Conservation (phyloP, 139 green algal species). For the Coccomyxa sp. region DNA sequence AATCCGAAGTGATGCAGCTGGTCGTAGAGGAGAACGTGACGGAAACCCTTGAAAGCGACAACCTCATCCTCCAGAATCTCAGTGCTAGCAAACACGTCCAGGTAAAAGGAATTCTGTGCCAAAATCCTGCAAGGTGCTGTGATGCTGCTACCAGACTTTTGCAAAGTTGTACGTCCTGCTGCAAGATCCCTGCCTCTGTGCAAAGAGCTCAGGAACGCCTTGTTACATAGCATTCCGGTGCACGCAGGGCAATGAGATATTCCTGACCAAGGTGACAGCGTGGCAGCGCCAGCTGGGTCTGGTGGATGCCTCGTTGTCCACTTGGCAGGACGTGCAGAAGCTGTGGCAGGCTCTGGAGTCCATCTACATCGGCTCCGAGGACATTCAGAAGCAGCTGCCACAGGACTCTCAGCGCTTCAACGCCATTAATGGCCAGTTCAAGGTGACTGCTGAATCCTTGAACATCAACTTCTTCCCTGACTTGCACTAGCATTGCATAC, state of each 20-base stretch:
- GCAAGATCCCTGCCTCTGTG: too few species aligned
- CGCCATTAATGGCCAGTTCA: slow-evolving; percentile 78
- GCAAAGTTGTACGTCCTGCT: neutral
- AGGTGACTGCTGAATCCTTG: too few species aligned
- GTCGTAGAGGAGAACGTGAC: slow-evolving; percentile 51
- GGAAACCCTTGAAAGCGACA: slow-evolving; percentile 85
- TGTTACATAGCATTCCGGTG: too few species aligned
- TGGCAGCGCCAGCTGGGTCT: slow-evolving; percentile 87
- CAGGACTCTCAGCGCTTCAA: slow-evolving; percentile 87
- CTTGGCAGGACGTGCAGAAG: slow-evolving; percentile 84
- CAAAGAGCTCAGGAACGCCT: too few species aligned
- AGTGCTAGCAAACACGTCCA: slow-evolving; percentile 77
- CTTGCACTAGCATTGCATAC: neutral
- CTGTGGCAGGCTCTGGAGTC: slow-evolving; percentile 89
- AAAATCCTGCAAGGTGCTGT: too few species aligned
- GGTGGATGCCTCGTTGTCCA: slow-evolving; percentile 73
- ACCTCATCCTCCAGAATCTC: slow-evolving; percentile 87
- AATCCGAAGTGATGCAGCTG: slow-evolving; percentile 56
- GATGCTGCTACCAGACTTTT: neutral
- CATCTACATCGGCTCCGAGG: slow-evolving; percentile 84
- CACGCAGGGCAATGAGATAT: slow-evolving; percentile 81
- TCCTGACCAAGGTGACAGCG: slow-evolving; percentile 71
- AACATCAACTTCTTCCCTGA: too few species aligned
- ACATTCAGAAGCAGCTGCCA: slow-evolving; percentile 90
- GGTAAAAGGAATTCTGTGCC: too few species aligned